phyloP scores from a whole-genome alignment of 306 rosid species.

The Dryas drummondii region DNA sequence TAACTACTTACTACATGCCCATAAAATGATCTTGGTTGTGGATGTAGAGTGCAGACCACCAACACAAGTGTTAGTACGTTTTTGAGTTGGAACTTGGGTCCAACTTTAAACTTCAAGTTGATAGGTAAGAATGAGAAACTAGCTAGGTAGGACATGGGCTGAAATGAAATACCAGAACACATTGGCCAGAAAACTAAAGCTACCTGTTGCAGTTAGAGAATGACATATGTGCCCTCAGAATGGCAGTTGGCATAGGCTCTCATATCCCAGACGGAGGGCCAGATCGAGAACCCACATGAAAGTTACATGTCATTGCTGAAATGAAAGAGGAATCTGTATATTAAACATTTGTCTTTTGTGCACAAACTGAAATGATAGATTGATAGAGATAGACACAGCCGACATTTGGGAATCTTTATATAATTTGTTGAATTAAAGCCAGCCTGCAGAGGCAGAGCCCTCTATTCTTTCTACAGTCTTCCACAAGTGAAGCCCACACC shows the following conservation, averaged over 20 bases:
- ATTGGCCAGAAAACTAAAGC: conserved; percentile 2
- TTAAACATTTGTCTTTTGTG: conserved; percentile 62
- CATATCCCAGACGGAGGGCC: conserved; percentile 12
- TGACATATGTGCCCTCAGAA: conserved; percentile 14
- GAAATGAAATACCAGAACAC: no score
- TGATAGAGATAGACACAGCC: conserved; percentile 17
- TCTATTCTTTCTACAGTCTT: conserved; percentile 30
- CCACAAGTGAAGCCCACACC: conserved; percentile 20
- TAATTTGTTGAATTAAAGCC: conserved; percentile 25
- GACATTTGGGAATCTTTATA: conserved; percentile 52
- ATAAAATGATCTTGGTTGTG: neutral
- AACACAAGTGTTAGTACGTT: neutral
- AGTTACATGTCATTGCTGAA: conserved; percentile 30
- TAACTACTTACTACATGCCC: no score
- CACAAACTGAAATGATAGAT: conserved; percentile 44
- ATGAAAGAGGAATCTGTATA: conserved; percentile 36
- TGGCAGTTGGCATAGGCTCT: conserved; percentile 4
- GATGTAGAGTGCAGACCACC: conserved; percentile 8
- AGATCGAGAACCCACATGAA: conserved; percentile 48
- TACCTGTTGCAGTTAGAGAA: neutral
- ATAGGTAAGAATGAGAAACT: neutral
- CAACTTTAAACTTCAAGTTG: conserved; percentile 15
- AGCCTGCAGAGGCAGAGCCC: conserved; percentile 18
- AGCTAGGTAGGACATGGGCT: no score
- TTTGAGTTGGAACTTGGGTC: neutral